Evolutionary conservation across 768 basidiomycete species (phyloP), one percentile per base, ranked within the genome.

Genomic region (Phaffia australis): DNA sequence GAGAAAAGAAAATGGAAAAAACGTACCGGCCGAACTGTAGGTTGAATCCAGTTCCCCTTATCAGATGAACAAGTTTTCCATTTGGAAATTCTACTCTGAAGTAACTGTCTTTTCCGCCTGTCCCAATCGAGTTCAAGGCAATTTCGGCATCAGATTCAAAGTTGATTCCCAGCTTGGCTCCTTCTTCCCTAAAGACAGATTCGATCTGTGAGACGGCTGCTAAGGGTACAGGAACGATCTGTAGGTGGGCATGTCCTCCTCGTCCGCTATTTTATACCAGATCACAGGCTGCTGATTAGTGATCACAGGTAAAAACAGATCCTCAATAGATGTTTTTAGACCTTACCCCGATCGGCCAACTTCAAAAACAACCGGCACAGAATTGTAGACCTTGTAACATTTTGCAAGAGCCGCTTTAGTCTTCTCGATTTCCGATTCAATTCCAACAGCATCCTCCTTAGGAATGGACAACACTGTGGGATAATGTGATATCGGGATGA

Each of bases 241-340:
- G 95, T 9, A 95, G 80, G 76, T 98, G 94, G 18, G 91, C 92
- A 73, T 99, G 95, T 0, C 92, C 94, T 14, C 91, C 93, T 76
- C 87, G 88, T 2, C 86, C 83, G 65, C 64, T 62, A 47, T 15
- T 27, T 8, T 47, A 21, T 19, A 47, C 29, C 16, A 27, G 54
- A 21, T 6, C 19, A 15, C 15, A 16, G 23, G 56, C 6, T 57
- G 27, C 9, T 15, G 56, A 57, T 57, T 32, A 32, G n/a, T 57
- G 14, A 29, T 57, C 35, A 42, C 35, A 5, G 35, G 11, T 11
- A 42, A 42, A 11, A 4, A 42, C 35, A 42, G 11, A 42, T 11
- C 35, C 4, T 42, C 11, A 55, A 30, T 8, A n/a, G 18, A 42
- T 57, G 64, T 8, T 21, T n/a, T 16, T 4, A 9, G 54, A 65